These are phyloP conservation scores for Aquilaria malaccensis DNA, from an alignment of 345 rosid genomes.

Conservation along the genomic window DNA sequence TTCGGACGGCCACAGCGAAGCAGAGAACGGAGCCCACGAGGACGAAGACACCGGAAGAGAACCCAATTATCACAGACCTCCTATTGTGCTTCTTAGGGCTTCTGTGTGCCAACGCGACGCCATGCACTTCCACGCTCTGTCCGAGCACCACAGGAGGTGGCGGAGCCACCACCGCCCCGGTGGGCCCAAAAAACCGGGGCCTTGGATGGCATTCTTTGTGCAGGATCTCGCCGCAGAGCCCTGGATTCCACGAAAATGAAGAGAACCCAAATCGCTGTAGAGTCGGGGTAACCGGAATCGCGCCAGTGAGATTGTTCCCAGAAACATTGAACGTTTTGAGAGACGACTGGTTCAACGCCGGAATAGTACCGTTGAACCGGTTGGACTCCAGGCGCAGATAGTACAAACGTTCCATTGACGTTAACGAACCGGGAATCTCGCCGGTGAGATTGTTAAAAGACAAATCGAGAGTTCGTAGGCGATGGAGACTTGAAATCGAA, in stretches of 20 bases:
- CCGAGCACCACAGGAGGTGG: slow-evolving; percentile 38
- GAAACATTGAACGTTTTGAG: slow-evolving; percentile 64
- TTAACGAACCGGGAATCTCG: slow-evolving; percentile 36
- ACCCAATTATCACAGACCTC: slow-evolving; percentile 41
- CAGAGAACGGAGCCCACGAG: slow-evolving; percentile 48
- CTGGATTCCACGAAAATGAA: slow-evolving; percentile 57
- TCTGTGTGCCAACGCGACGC: slow-evolving; percentile 27
- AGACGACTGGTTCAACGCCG: slow-evolving; percentile 71
- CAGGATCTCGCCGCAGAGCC: slow-evolving; percentile 84
- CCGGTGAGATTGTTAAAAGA: slow-evolving; percentile 68
- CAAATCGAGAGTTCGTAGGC: slow-evolving; percentile 58
- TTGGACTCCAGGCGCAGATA: slow-evolving; percentile 63
- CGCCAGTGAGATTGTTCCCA: slow-evolving; percentile 56
- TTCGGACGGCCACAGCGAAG: slow-evolving; percentile 41
- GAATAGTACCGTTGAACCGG: slow-evolving; percentile 54
- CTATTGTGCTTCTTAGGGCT: slow-evolving; percentile 30
- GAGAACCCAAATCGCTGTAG: slow-evolving; percentile 49
- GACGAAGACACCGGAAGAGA: slow-evolving; percentile 38
- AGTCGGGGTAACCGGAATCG: slow-evolving; percentile 59
- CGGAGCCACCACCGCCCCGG: slow-evolving; percentile 27
- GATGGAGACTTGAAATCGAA: slow-evolving; percentile 46
- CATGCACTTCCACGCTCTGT: slow-evolving; percentile 44
- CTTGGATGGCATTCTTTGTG: slow-evolving; percentile 63
- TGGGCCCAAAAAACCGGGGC: slow-evolving; percentile 55
- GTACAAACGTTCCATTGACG: slow-evolving; percentile 33